Conservation (phyloP, 1,139 yeast species). For the Pichia sp. region DNA sequence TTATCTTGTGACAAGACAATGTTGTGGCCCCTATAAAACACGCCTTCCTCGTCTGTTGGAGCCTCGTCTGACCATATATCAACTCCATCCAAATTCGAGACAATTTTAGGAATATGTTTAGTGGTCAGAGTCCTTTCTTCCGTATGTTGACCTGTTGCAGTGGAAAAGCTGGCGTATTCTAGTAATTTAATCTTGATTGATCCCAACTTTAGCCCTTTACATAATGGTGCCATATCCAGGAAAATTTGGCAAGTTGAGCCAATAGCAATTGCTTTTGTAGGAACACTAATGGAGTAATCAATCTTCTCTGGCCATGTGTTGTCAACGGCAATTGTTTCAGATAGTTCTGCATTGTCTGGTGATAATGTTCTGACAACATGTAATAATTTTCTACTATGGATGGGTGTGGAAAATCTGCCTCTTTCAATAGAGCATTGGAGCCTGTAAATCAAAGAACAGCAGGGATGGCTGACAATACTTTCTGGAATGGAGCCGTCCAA, state of each 20-base stretch:
- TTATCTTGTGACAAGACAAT: slow-evolving; percentile 47
- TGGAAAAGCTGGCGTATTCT: slow-evolving; percentile 64
- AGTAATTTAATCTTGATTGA: slow-evolving; percentile 59
- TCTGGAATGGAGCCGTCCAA: slow-evolving; percentile 85
- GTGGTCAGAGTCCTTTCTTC: slow-evolving; percentile 56
- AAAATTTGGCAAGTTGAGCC: slow-evolving; percentile 75
- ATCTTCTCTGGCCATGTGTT: slow-evolving; percentile 95
- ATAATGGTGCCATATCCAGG: slow-evolving; percentile 69
- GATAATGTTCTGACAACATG: slow-evolving; percentile 86
- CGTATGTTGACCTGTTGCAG: slow-evolving; percentile 49
- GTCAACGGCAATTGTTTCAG: slow-evolving; percentile 91
- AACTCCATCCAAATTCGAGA: slow-evolving; percentile 36
- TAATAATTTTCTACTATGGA: slow-evolving; percentile 66
- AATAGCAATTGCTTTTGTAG: slow-evolving; percentile 84
- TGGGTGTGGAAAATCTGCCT: slow-evolving; percentile 65
- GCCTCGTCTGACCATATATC: slow-evolving; percentile 31
- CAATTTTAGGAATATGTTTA: slow-evolving; percentile 35
- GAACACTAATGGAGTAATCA: slow-evolving; percentile 83
- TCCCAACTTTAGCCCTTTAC: slow-evolving; percentile 78
- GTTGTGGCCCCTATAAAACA: slow-evolving; percentile 28
- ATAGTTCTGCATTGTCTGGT: slow-evolving; percentile 79
- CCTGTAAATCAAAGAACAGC: slow-evolving; percentile 77
- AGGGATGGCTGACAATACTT: slow-evolving; percentile 86
- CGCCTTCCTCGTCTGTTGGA: slow-evolving; percentile 31
- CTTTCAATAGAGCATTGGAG: slow-evolving; percentile 79